Evolutionary conservation across 83 land plant species (phyloP).

Genomic region (Picea abies): DNA sequence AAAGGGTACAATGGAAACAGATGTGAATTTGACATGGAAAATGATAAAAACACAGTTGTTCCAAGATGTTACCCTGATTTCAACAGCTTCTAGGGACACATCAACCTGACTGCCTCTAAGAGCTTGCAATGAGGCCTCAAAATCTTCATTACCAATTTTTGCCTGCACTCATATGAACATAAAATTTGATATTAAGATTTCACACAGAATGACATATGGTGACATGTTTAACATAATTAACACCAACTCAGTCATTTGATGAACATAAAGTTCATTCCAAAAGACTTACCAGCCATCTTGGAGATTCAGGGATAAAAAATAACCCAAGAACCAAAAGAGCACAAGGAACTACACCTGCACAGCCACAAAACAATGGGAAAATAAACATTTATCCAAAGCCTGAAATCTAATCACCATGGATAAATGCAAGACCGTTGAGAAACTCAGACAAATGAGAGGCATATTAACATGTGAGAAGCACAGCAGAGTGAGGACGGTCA

Average conservation of each 20-base stretch:
- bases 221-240: neutral
- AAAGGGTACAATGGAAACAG: too few species aligned
- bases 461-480: neutral
- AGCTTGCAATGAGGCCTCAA: constrained; percentile 74
- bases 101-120: constrained; percentile 71
- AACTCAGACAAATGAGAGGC: neutral
- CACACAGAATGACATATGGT: neutral
- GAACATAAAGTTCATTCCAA: neutral
- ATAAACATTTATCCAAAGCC: neutral
- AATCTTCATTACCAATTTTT: constrained; percentile 73
- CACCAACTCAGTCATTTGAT: neutral
- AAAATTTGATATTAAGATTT: neutral
- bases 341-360: constrained; percentile 69
- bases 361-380: neutral
- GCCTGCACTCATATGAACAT: constrained; percentile 43
- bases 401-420: neutral
- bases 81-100: constrained; percentile 61
- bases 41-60: neutral
- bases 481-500: neutral
- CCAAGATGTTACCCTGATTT: constrained; percentile 53
- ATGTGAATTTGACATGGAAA: neutral
- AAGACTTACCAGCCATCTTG: constrained; percentile 81
- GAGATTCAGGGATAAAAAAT: constrained; percentile 86
- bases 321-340: constrained; percentile 61
- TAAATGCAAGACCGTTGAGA: neutral